phyloP scores from a whole-genome alignment of 805 yeast genomes.

The Pichia rugopelliculosa region DNA sequence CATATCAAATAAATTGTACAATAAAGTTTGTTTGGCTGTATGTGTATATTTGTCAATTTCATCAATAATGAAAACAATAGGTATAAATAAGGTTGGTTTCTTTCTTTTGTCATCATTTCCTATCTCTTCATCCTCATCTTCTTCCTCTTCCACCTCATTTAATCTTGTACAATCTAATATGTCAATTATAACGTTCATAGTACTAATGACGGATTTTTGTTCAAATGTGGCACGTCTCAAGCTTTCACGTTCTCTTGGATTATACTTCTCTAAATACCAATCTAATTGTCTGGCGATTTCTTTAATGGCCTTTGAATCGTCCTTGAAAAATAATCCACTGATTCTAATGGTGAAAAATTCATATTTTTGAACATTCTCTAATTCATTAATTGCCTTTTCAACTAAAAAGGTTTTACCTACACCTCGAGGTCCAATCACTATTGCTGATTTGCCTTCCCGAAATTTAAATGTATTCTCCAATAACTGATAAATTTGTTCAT shows the following conservation, averaged over 20 bases:
- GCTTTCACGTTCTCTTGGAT: conserved; percentile 12
- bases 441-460: conserved; percentile 73
- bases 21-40: conserved; percentile 67
- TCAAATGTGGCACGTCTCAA: conserved; percentile 29
- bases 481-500: conserved; percentile 46
- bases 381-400: conserved; percentile 43
- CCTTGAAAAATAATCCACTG: conserved; percentile 64
- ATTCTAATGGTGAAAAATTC: conserved; percentile 57
- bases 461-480: conserved; percentile 58
- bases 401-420: conserved; percentile 68
- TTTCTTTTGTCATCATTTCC: conserved; percentile 16
- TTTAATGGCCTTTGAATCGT: conserved; percentile 72
- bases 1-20: conserved; percentile 83
- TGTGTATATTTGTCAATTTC: conserved; percentile 76
- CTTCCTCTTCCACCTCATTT: conserved; percentile 14
- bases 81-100: conserved; percentile 28
- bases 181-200: conserved; percentile 51
- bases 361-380: conserved; percentile 35
- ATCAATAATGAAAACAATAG: conserved; percentile 74
- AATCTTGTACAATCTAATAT: conserved; percentile 37
- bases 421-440: conserved; percentile 74
- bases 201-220: conserved; percentile 48
- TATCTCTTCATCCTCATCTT: conserved; percentile 16
- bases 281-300: conserved; percentile 85
- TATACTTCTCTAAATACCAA: conserved; percentile 19